These are phyloP conservation scores for Coprinellus micaceus DNA, from an alignment of 768 basidiomycete genomes.

Conservation along the genomic window DNA sequence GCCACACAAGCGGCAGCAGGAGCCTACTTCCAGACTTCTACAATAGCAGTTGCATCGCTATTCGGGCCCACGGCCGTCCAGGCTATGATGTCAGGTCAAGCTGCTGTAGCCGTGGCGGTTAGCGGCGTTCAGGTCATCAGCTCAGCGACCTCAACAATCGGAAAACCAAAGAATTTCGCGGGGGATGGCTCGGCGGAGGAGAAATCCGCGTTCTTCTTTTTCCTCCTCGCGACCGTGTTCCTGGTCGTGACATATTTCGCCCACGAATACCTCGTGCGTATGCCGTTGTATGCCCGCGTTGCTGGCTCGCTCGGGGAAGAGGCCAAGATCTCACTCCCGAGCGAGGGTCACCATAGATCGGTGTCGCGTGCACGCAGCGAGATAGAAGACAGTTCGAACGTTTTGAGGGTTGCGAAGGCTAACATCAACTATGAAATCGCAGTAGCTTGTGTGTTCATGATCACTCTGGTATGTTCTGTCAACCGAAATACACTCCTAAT, in stretches of 20 bases:
- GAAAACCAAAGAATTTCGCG: slow-evolving; percentile 31
- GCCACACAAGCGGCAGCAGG: slow-evolving; percentile 57
- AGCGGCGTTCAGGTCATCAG: slow-evolving; percentile 73
- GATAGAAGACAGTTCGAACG: slow-evolving; percentile 35
- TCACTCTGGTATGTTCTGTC: slow-evolving; percentile 64
- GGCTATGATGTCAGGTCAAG: slow-evolving; percentile 79
- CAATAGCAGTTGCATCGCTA: slow-evolving; percentile 76
- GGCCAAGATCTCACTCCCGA: slow-evolving; percentile 16
- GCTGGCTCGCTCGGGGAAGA: slow-evolving; percentile 44
- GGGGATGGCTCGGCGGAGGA: slow-evolving; percentile 53
- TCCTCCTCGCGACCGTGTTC: slow-evolving; percentile 65
- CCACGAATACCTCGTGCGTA: slow-evolving; percentile 53
- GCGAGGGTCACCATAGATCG: slow-evolving; percentile 25
- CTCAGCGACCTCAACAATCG: slow-evolving; percentile 53
- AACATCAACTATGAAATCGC: slow-evolving; percentile 72
- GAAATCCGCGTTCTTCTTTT: slow-evolving; percentile 70
- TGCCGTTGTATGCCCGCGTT: slow-evolving; percentile 56
- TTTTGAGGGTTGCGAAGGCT: slow-evolving; percentile 52
- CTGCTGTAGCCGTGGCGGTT: slow-evolving; percentile 78
- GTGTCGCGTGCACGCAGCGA: slow-evolving; percentile 14
- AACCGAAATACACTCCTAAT: background rate
- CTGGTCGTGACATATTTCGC: slow-evolving; percentile 51
- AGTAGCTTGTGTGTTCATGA: slow-evolving; percentile 68
- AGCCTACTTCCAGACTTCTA: slow-evolving; percentile 73
- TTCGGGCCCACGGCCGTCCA: slow-evolving; percentile 75